Percentiles rank a stretch among this genome's conserved stretches.
Evolutionary conservation across 257 asterid species (phyloP).

Genomic region (Nicotiana knightiana): DNA sequence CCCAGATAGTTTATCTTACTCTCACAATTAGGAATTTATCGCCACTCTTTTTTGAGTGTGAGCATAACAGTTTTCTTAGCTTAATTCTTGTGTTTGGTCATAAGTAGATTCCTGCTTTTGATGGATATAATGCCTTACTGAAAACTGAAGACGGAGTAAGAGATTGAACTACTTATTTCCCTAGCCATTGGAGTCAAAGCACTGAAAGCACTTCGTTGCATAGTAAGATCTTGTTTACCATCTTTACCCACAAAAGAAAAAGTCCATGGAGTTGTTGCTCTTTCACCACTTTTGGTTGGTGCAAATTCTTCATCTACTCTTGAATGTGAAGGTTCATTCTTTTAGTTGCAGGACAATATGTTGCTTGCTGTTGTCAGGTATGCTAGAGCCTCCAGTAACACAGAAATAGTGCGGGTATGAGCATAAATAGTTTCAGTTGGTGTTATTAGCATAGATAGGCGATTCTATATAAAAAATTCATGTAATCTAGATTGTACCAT

Average conservation of each 20-base stretch:
- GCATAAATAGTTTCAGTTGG: background rate
- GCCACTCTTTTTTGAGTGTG: background rate
- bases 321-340: background rate
- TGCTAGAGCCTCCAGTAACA: background rate
- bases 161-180: background rate
- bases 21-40: background rate
- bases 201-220: background rate
- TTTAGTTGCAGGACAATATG: background rate
- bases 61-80: background rate
- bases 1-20: background rate
- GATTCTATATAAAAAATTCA: background rate
- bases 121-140: background rate
- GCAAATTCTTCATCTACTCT: background rate
- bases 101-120: background rate
- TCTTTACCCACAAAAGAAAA: background rate
- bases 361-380: background rate
- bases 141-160: background rate
- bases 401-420: background rate
- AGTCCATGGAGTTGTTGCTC: background rate
- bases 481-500: background rate
- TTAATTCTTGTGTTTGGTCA: background rate
- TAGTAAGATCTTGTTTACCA: background rate
- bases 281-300: background rate
- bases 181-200: background rate
- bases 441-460: background rate